Evolutionary conservation across 306 rosid species (phyloP).

Genomic region (Rubus idaeus): DNA sequence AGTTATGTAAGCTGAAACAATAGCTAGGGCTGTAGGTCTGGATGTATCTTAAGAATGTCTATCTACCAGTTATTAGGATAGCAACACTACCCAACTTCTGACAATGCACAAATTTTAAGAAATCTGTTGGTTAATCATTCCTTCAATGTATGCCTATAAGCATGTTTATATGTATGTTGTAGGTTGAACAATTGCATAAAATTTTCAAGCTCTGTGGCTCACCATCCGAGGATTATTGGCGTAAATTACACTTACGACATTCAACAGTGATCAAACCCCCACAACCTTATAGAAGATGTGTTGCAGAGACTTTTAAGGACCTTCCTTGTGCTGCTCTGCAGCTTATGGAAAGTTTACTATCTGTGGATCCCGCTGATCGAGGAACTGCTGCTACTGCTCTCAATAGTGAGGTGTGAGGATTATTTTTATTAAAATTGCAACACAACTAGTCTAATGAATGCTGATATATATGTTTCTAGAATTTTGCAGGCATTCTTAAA

Average conservation of each 20-base stretch:
- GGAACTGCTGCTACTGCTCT: constrained; percentile 82
- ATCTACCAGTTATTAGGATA: not conserved
- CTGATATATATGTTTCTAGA: not conserved
- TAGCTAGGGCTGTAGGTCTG: not conserved
- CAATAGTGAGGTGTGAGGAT: constrained; percentile 56
- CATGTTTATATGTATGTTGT: constrained; percentile 19
- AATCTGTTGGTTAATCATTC: not conserved
- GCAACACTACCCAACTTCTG: not conserved
- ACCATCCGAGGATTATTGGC: constrained; percentile 88
- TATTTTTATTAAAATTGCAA: constrained; percentile 8
- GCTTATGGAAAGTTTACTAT: constrained; percentile 79
- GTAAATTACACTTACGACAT: constrained; percentile 51
- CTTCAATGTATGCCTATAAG: constrained; percentile 15
- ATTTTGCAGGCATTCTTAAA: not conserved
- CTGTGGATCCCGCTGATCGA: constrained; percentile 68
- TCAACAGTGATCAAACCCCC: constrained; percentile 74
- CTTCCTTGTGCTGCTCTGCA: constrained; percentile 54
- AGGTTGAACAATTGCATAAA: constrained; percentile 96
- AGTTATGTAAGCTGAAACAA: not conserved
- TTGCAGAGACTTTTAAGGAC: constrained; percentile 72
- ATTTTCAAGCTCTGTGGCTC: constrained; percentile 97
- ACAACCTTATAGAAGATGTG: constrained; percentile 69
- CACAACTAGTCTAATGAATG: not conserved
- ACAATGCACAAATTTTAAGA: not conserved
- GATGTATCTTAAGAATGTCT: not conserved